phyloP scores from a whole-genome alignment of 1,284 basidiomycete genomes.

The Omphalotus olearius region DNA sequence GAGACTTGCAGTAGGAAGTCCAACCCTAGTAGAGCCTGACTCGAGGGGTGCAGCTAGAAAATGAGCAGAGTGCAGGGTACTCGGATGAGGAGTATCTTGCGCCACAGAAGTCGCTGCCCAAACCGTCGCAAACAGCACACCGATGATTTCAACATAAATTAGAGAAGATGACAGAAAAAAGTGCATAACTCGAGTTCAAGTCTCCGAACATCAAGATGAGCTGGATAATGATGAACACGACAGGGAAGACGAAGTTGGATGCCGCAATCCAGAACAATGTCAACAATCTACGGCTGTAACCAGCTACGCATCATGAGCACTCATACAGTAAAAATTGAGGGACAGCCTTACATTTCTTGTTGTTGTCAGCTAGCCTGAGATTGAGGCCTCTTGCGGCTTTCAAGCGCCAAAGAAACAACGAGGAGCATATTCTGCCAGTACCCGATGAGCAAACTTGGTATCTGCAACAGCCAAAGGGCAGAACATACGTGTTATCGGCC shows the following conservation, averaged over 20 bases:
- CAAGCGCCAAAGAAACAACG: neutral
- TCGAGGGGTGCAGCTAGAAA: too few relatives aligned
- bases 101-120: neutral
- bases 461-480: neutral
- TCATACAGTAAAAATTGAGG: too few relatives aligned
- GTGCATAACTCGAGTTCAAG: neutral
- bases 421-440: neutral
- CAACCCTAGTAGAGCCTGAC: too few relatives aligned
- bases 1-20: too few relatives aligned
- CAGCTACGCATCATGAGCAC: too few relatives aligned
- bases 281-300: too few relatives aligned
- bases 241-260: slow-evolving; percentile 2
- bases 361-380: too few relatives aligned
- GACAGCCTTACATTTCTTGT: too few relatives aligned
- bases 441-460: too few relatives aligned
- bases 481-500: neutral
- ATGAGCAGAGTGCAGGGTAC: too few relatives aligned
- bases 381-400: too few relatives aligned
- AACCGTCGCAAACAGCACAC: slow-evolving; percentile 4
- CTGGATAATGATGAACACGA: neutral
- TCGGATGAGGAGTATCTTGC: too few relatives aligned
- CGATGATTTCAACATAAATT: slow-evolving; percentile 1
- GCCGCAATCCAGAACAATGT: slow-evolving; percentile 1
- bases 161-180: neutral
- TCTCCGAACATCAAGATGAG: neutral